Percentiles rank a stretch among this genome's conserved stretches.
These are phyloP conservation scores for Capronia epimyces DNA, from an alignment of 2,329 filamentous ascomycete species.

Conservation along the genomic window DNA sequence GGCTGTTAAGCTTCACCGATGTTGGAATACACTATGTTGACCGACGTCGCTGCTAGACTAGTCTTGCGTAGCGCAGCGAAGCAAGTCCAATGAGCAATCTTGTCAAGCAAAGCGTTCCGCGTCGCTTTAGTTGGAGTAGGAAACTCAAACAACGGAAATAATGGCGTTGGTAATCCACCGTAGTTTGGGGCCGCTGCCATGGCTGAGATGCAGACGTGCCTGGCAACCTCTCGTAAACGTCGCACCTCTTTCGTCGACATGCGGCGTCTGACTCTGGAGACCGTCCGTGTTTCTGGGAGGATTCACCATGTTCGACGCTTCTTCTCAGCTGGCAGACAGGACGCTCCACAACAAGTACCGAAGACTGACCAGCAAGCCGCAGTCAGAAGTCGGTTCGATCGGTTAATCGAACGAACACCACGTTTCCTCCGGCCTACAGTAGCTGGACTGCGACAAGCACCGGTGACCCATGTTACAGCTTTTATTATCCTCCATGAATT, in stretches of 20 bases:
- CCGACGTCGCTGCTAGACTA: no score
- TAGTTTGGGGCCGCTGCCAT: no score
- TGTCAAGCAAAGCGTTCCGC: no score
- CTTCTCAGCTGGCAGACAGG: conserved; percentile 6
- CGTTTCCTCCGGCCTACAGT: conserved; percentile 23
- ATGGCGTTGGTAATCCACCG: no score
- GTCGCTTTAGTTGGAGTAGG: no score
- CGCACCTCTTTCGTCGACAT: neutral
- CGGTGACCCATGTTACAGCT: conserved; percentile 73
- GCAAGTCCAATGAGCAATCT: no score
- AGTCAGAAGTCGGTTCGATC: conserved; percentile 19
- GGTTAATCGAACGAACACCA: conserved; percentile 25
- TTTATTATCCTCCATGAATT: conserved; percentile 90
- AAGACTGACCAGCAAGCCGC: conserved; percentile 8
- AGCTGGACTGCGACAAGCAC: conserved; percentile 60
- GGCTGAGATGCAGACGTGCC: no score
- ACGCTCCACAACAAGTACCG: conserved; percentile 1
- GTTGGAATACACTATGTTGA: no score
- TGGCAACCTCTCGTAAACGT: no score
- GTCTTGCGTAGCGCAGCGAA: no score
- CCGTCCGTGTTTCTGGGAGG: neutral
- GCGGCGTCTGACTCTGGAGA: neutral
- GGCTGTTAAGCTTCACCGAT: no score
- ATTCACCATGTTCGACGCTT: conserved; percentile 1
- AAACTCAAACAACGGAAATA: no score